Evolutionary conservation across 2,329 filamentous ascomycete species (phyloP).

Genomic region (Ceratocystis huliohia): DNA sequence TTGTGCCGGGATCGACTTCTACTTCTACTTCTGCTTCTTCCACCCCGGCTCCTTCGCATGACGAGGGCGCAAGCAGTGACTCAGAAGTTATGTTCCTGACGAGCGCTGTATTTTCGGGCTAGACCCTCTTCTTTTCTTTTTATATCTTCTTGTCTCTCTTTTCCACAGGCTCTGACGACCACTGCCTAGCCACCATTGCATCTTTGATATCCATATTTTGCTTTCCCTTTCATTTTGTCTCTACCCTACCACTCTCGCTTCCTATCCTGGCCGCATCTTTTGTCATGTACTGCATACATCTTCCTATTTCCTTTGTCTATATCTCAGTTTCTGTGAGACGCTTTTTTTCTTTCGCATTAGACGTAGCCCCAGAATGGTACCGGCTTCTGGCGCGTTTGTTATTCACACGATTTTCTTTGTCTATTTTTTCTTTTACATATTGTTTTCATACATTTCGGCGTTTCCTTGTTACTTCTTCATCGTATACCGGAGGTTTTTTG

Average conservation of each 20-base stretch:
- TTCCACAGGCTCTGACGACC: slow-evolving; percentile 8
- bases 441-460: too few relatives aligned
- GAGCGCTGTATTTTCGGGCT: slow-evolving; percentile 38
- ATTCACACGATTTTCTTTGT: not conserved
- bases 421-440: too few relatives aligned
- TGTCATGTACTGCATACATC: not conserved
- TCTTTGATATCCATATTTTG: slow-evolving; percentile 10
- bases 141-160: slow-evolving; percentile 1
- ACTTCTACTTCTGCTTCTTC: slow-evolving; percentile 14
- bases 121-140: slow-evolving; percentile 11
- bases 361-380: too few relatives aligned
- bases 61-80: slow-evolving; percentile 25
- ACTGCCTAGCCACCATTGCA: not conserved
- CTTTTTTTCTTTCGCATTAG: too few relatives aligned
- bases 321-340: not conserved
- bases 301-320: slow-evolving; percentile 14
- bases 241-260: not conserved
- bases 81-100: slow-evolving; percentile 34
- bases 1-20: slow-evolving; percentile 8
- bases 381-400: too few relatives aligned
- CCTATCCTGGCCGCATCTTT: not conserved
- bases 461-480: too few relatives aligned
- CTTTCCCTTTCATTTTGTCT: slow-evolving; percentile 4
- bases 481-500: too few relatives aligned
- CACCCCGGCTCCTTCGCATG: slow-evolving; percentile 20